A percentile compares a stretch with the other conserved stretches of the same genome.
Conservation (phyloP, 441 rosid genomes). For the Macaranga tanarius region DNA sequence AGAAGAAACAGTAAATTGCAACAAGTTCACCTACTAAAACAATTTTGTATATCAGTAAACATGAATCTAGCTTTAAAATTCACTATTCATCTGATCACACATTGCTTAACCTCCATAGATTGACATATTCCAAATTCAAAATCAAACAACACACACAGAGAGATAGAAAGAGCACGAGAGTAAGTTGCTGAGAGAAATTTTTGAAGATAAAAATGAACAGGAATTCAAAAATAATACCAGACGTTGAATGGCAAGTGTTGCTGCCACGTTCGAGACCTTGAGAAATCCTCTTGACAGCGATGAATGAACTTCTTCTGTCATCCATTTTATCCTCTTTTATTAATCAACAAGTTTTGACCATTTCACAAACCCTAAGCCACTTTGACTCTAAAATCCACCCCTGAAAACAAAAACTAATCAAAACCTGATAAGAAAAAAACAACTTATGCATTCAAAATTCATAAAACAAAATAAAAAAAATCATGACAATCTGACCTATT, state of each 20-base stretch:
- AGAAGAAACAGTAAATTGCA: slow-evolving; percentile 14
- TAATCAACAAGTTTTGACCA: slow-evolving; percentile 20
- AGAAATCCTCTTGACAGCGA: slow-evolving; percentile 94
- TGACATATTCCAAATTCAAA: slow-evolving; percentile 23
- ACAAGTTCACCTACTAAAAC: slow-evolving; percentile 37
- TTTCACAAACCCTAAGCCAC: slow-evolving; percentile 25
- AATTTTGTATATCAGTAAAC: slow-evolving; percentile 37
- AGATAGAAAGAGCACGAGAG: background rate
- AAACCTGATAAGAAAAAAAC: background rate
- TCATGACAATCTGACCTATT: slow-evolving; percentile 9
- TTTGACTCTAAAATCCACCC: slow-evolving; percentile 30
- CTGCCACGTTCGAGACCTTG: slow-evolving; percentile 84
- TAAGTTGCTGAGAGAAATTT: background rate
- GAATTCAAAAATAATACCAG: slow-evolving; percentile 75
- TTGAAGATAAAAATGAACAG: slow-evolving; percentile 9
- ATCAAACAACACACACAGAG: background rate
- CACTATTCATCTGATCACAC: slow-evolving; percentile 21
- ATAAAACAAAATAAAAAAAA: background rate
- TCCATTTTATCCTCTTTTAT: slow-evolving; percentile 51
- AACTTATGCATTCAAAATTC: slow-evolving; percentile 5
- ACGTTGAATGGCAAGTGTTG: slow-evolving; percentile 66
- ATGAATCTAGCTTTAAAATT: slow-evolving; percentile 28
- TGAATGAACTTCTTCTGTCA: slow-evolving; percentile 89
- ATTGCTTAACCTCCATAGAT: slow-evolving; percentile 11
- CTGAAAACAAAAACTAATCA: slow-evolving; percentile 25